Base-by-base conservation (phyloP, 2,329 filamentous ascomycete species). In the Aspergillus quadricinctus region DNA sequence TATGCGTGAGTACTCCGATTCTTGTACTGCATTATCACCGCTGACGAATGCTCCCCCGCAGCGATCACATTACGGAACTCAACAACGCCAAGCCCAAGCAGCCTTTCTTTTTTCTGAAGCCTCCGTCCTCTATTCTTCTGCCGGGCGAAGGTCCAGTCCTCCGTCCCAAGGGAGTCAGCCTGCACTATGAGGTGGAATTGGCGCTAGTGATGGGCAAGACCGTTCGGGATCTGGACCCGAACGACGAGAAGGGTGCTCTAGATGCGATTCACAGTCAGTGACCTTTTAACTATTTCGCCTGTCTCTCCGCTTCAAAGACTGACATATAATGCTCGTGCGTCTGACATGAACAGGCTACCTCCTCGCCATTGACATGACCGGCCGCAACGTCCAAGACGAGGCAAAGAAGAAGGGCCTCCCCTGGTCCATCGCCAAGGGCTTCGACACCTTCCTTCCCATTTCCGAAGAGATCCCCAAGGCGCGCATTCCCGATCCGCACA, bases 91-190 rank as follows among this genome's bases (percentile, higher is more conserved):
- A 86, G 63, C 94, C 94, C 51, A 95, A 94, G 75, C 92, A 97
- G 76, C 94, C 94, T 27, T 97, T 99, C 79, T 99, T 97, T 86
- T 99, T 99, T 83, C 84, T 97, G 66, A 99, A 99, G 82, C 94
- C 94, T 1, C 79, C 92, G 0, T 90, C 89, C 43, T 90, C 92
- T 3, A 90, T 99, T 65, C 83, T 97, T 3, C 81, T 89, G 23
- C 91, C 91, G 0, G 83, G 85, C 28, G 83, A 86, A 55, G 92
- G 92, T 0, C 88, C 92, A 3, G 86, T 96, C 49, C 82, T 96
- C 64, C 85, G 88, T 48, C 94, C 94, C 46, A 84, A 81, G 66
- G 93, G 93, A 61, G 88, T 95, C 43, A 88, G 87, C 66, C 81
- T 97, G 69, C 93, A 97, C 78, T 96, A 92, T 78, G 94, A 99